Evolutionary conservation across 768 basidiomycete genomes (phyloP), one percentile per base, ranked within the genome.

Genomic region (Hygrocybe punicea): DNA sequence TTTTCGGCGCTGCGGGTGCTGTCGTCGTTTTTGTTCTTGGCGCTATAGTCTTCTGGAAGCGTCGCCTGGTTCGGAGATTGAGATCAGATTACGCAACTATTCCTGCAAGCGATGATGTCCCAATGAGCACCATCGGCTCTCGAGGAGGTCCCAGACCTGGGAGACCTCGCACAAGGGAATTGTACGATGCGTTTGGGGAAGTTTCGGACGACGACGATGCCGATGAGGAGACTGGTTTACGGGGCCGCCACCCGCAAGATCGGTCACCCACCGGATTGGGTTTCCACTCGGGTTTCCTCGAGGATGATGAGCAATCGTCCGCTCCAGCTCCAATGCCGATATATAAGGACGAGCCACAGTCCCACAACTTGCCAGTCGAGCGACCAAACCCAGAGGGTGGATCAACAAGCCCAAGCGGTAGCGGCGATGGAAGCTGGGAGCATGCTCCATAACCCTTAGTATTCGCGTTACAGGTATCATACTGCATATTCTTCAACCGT

Each of bases 121-220:
- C 85, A 7, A 93, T 98, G 92, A 83, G 80, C 50, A 69, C 86
- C 4, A 70, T 97, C 29, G 37, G 52, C 25, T 77, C 81, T 17
- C 48, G 58, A 14, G 70, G 77, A 21, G 66, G 74, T 4, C 71
- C 56, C 29, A 44, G 75, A 25, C 57, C 71, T 21, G 74, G 65
- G 29, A 69, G 78, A 21, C 74, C 79, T 36, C 79, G 86, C 50
- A 89, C 93, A 50, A 89, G 89, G 73, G 96, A 98, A 72, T 68
- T 99, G 59, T 98, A 98, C 65, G 94, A 98, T 71, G 95, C 96
- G 16, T 98, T 98, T 72, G 93, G 93, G 35, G 93, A 93, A 66
- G 80, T 86, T 24, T 89, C 87, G 29, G 93, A 92, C 58, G 89
- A 91, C 45, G 88, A 87, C 14, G 86, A 89, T 57, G 84, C 75